Conservation (phyloP, 2,329 filamentous ascomycete species). For the Xylaria sp. region DNA sequence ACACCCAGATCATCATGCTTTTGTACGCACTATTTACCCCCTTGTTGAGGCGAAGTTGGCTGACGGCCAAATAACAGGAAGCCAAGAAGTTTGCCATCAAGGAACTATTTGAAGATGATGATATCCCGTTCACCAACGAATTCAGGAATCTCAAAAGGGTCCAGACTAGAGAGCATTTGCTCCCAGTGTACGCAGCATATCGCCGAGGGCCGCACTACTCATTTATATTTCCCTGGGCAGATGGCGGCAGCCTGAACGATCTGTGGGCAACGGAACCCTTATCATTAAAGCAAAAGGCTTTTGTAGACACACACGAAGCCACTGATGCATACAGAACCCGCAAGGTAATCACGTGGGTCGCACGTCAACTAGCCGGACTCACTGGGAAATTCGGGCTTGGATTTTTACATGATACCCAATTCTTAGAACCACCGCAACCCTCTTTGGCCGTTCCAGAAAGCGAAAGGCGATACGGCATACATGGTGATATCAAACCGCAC, state of each 20-base stretch:
- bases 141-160: conserved; percentile 32
- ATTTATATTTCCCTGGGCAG: conserved; percentile 36
- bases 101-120: conserved; percentile 21
- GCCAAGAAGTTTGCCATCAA: conserved; percentile 28
- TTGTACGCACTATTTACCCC: conserved; percentile 11
- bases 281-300: conserved; percentile 1
- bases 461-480: conserved; percentile 30
- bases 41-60: not conserved
- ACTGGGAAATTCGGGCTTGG: conserved; percentile 28
- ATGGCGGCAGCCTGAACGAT: conserved; percentile 28
- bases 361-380: conserved; percentile 29
- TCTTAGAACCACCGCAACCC: conserved; percentile 9
- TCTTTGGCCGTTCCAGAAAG: conserved; percentile 7
- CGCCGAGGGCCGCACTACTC: conserved; percentile 18
- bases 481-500: conserved; percentile 33
- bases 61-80: conserved; percentile 15
- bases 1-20: conserved; percentile 32
- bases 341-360: conserved; percentile 25
- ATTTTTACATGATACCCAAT: conserved; percentile 29
- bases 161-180: conserved; percentile 19
- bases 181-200: conserved; percentile 23
- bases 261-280: conserved; percentile 25
- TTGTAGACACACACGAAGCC: not conserved
- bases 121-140: conserved; percentile 19
- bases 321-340: not conserved